Evolutionary conservation across 163 green algal genomes (phyloP), one percentile per base, ranked within the genome.

Genomic region (Scenedesmus sp.): DNA sequence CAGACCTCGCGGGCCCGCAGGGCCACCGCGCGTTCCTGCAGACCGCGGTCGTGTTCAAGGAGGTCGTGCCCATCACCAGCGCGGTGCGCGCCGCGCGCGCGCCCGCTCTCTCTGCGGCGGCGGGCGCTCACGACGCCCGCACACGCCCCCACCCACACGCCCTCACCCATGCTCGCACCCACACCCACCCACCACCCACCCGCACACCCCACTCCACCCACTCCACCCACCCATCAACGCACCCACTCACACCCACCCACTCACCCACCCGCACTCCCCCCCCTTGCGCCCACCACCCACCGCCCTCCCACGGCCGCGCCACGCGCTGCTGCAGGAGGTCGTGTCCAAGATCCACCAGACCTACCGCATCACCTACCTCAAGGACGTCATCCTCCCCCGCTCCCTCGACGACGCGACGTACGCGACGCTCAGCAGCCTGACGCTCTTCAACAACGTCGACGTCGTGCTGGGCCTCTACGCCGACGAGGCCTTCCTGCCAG

Each of bases 401-500:
- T 87, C 91, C 42, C 84, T 99, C 78, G 96, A 99, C 69, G 96
- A 99, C 78, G 89, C 89, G 17, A 96, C 94, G 20, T 98, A 97
- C 77, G 88, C 91, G 28, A 97, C 92, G 24, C 84, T 99, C n/a
- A 92, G 90, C 63, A 96, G 89, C 60, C 84, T 99, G 44, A 94
- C 96, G 70, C 81, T 98, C 51, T 97, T 98, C 88, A 98, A 98
- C 87, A 97, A 97, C 77, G 92, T 99, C 22, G 96, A 99, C 81
- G 92, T 98, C 60, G 79, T 95, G 58, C 73, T 78, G 33, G 74
- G 77, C 36, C 78, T 96, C 64, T 69, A 89, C 57, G 31, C 77
- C 39, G 89, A 98, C 76, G 4, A 77, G 1, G 44, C 66, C 36
- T 97, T 97, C 84, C 84, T 98, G 66, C 77, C n/a, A n/a, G n/a